Percentiles rank a stretch among this genome's conserved stretches.
phyloP scores from a whole-genome alignment of 2,329 filamentous ascomycete genomes.

The Emericellopsis atlantica region DNA sequence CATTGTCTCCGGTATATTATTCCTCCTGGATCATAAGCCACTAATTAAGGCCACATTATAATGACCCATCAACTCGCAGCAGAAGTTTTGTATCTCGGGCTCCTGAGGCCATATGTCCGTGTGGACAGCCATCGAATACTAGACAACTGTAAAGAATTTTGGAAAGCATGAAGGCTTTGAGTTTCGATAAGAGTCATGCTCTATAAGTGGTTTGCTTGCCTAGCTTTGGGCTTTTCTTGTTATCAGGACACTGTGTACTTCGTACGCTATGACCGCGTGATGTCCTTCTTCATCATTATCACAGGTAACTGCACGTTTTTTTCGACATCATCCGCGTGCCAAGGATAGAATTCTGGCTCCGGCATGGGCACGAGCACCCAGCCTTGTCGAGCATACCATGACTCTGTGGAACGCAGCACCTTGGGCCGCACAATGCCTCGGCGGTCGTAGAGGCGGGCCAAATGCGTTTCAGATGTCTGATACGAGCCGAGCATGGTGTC shows the following conservation, averaged over 20 bases:
- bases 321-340: slow-evolving; percentile 6
- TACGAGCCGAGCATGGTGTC: slow-evolving; percentile 19
- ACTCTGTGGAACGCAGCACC: slow-evolving; percentile 13
- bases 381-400: slow-evolving; percentile 16
- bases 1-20: no score
- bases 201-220: no score
- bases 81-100: no score
- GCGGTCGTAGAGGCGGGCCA: slow-evolving; percentile 12
- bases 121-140: no score
- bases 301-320: slow-evolving; percentile 4
- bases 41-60: no score
- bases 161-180: no score
- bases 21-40: no score
- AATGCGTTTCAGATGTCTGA: slow-evolving; percentile 11
- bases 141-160: no score
- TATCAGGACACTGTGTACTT: neutral
- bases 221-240: neutral
- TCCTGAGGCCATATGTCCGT: no score
- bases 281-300: slow-evolving; percentile 12
- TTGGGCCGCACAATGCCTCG: slow-evolving; percentile 11
- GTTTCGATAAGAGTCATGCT: no score
- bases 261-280: neutral
- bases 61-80: no score
- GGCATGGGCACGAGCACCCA: slow-evolving; percentile 9
- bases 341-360: slow-evolving; percentile 7